Evolutionary conservation across 192 early-diverging fungal species (phyloP).

Genomic region (Coemansia sp.): DNA sequence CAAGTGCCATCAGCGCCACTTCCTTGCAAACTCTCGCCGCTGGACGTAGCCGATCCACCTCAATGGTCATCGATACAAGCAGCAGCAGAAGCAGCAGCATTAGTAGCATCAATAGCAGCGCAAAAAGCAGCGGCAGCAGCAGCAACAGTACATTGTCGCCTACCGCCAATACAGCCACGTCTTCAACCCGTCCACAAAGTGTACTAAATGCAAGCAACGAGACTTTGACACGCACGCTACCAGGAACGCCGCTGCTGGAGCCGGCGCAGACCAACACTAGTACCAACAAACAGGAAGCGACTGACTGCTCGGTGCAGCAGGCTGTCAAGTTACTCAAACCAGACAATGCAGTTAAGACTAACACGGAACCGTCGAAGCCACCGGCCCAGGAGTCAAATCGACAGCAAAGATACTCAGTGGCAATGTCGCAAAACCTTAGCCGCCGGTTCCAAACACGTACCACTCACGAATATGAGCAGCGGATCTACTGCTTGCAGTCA

Average conservation of each 20-base stretch:
- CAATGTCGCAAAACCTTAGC: conserved; percentile 45
- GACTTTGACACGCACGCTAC: conserved; percentile 9
- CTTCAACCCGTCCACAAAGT: conserved; percentile 16
- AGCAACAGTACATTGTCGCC: conserved; percentile 7
- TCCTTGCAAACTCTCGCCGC: conserved; percentile 20
- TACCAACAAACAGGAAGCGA: not conserved
- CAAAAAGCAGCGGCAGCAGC: not conserved
- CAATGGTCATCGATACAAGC: conserved; percentile 6
- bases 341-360: not conserved
- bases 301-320: not conserved
- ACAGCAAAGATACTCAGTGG: conserved; percentile 37
- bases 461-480: conserved; percentile 50
- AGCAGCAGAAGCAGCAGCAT: conserved; percentile 2
- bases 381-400: not conserved
- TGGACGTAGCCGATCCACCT: conserved; percentile 16
- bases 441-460: conserved; percentile 44
- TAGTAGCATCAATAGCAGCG: not conserved
- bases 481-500: conserved; percentile 51
- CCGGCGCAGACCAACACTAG: not conserved
- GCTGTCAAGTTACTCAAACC: not conserved
- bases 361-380: not conserved
- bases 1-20: conserved; percentile 12
- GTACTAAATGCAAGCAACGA: conserved; percentile 26
- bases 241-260: not conserved
- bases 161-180: not conserved